A percentile compares a stretch with the other conserved stretches of the same genome.
Evolutionary conservation across 352 stramenopile genomes (phyloP).

Genomic region (Plasmopara muralis): DNA sequence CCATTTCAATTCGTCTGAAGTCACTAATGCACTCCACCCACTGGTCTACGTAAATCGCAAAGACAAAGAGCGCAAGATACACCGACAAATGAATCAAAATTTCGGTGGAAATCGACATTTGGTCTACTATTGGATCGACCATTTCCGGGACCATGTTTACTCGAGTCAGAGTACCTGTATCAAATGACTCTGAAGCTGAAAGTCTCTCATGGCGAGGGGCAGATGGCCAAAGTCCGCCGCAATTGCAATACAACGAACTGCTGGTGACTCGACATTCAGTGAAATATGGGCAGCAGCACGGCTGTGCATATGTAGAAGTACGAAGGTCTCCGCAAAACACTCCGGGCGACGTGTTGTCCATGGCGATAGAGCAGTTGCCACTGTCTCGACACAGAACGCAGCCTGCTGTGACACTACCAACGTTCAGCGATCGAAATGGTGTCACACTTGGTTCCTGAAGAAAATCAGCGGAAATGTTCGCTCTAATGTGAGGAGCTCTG

Average conservation of each 20-base stretch:
- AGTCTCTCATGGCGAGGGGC: constrained; percentile 18
- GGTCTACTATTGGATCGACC: constrained; percentile 6
- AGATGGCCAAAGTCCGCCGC: constrained; percentile 26
- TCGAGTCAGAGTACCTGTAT: constrained; percentile 7
- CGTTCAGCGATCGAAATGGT: constrained; percentile 3
- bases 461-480: not conserved
- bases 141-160: constrained; percentile 2
- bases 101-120: constrained; percentile 32
- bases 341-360: constrained; percentile 39
- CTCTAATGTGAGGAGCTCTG: not conserved
- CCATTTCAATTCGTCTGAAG: constrained; percentile 31
- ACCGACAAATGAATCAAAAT: constrained; percentile 33
- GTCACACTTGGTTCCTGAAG: constrained; percentile 1
- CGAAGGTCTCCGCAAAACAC: constrained; percentile 68
- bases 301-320: constrained; percentile 20
- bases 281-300: constrained; percentile 64
- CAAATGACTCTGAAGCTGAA: constrained; percentile 8
- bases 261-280: constrained; percentile 62
- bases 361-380: constrained; percentile 60
- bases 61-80: constrained; percentile 32
- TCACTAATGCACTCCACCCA: constrained; percentile 37
- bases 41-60: constrained; percentile 33
- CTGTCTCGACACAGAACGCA: constrained; percentile 51
- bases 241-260: constrained; percentile 43
- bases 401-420: constrained; percentile 24